Evolutionary conservation across 805 yeast genomes (phyloP), one percentile per base, ranked within the genome.

Genomic region (Metschnikowia picachoensis): DNA sequence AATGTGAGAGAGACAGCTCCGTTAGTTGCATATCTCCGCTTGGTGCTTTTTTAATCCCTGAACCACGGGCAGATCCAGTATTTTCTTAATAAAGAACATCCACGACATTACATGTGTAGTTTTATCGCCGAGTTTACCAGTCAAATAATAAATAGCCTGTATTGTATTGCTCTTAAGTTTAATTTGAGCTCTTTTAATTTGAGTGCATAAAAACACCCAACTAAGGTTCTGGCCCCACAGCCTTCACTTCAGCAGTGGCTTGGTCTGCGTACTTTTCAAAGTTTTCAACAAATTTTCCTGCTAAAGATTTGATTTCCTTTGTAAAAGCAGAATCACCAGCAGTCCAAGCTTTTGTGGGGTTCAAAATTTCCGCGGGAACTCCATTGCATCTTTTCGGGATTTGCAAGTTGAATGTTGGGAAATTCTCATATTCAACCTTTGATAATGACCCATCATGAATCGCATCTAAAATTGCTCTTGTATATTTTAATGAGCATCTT

Each of bases 401-500:
- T 64, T 80, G 80, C 70, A 92, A 79, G 70, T 88, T 88, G 75
- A 92, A 92, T 38, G 84, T 82, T 56, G 90, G 95, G 73, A 87
- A 84, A 41, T 76, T 76, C 74, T 91, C 97, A 70, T 76, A 92
- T 62, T 84, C 87, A 53, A 76, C 91, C 59, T 88, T 73, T 53
- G 80, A 80, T 61, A 92, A 80, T 57, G 85, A 83, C 54, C 98
- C 99, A 56, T 89, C 80, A 73, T 92, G 98, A 61, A 92, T 90
- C 35, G 96, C 83, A 67, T 92, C 96, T 65, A 92, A 77, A 54
- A 92, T 91, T 48, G 96, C 95, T 76, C 99, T 86, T 51, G 99
- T 92, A 82, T 89, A 92, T 72, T 92, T 92, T 72, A 92, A 81
- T 49, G 98, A 92, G 75, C 98, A 92, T 76, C 99, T 85, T 77